phyloP scores from a whole-genome alignment of 2,329 filamentous ascomycete species.

The Fusarium clavum region DNA sequence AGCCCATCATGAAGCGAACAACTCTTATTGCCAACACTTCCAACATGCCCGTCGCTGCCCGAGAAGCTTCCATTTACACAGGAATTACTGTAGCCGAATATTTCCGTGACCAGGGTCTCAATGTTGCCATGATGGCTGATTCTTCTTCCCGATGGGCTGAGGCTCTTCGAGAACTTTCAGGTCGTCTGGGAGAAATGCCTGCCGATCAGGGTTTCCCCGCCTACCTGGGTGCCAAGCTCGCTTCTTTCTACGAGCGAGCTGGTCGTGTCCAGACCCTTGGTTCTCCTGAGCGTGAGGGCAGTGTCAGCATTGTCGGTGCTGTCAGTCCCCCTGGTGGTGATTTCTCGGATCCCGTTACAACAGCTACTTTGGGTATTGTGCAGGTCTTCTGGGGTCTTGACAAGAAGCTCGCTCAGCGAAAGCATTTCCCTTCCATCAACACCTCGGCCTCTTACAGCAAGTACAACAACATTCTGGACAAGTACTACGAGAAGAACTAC shows the following conservation, averaged over 20 bases:
- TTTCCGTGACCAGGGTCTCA: conserved; percentile 95
- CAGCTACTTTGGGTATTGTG: conserved; percentile 92
- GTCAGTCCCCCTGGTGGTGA: conserved; percentile 98
- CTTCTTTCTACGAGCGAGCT: conserved; percentile 99
- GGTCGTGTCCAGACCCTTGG: conserved; percentile 87
- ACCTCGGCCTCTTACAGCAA: conserved; percentile 95
- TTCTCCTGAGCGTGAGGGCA: conserved; percentile 87
- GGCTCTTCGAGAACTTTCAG: conserved; percentile 97
- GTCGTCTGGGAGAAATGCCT: conserved; percentile 99
- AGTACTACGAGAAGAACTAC: conserved; percentile 92
- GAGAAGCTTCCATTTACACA: conserved; percentile 99
- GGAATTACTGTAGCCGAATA: conserved; percentile 96
- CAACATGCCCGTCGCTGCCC: conserved; percentile 99
- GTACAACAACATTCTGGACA: conserved; percentile 89
- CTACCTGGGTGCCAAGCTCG: conserved; percentile 95
- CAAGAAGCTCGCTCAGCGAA: conserved; percentile 98
- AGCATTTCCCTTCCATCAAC: conserved; percentile 99
- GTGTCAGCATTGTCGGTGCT: conserved; percentile 96
- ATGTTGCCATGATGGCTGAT: conserved; percentile 99
- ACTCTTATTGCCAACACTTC: conserved; percentile 98
- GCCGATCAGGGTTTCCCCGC: conserved; percentile 99
- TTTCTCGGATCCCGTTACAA: conserved; percentile 98
- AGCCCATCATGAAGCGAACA: conserved; percentile 99
- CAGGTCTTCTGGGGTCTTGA: conserved; percentile 99
- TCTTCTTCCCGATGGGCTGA: conserved; percentile 98